Conservation (phyloP, 495 filamentous ascomycete genomes). For the Halenospora varia region DNA sequence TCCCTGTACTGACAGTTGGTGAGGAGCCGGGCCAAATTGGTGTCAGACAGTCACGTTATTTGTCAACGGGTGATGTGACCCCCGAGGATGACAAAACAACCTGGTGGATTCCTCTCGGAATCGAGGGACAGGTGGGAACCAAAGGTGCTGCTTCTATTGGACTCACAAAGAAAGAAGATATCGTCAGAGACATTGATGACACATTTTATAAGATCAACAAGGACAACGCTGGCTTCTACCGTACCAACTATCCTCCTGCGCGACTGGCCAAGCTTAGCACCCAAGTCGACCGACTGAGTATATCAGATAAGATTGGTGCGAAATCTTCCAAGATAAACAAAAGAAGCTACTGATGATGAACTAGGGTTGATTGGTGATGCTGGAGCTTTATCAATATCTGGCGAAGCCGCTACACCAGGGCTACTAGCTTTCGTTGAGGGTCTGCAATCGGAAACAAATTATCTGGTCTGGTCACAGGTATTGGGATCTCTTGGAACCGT, state of each 20-base stretch:
- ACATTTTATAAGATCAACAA: slow-evolving; percentile 91
- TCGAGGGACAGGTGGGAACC: slow-evolving; percentile 59
- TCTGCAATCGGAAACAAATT: slow-evolving; percentile 75
- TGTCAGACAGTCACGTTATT: slow-evolving; percentile 80
- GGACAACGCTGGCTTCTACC: slow-evolving; percentile 84
- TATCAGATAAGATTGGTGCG: slow-evolving; percentile 77
- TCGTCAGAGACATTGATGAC: slow-evolving; percentile 66
- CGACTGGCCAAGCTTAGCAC: slow-evolving; percentile 76
- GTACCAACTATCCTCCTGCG: slow-evolving; percentile 82
- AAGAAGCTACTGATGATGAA: neutral
- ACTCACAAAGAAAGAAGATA: slow-evolving; percentile 72
- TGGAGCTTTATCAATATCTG: slow-evolving; percentile 84
- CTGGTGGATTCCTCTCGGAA: slow-evolving; percentile 94
- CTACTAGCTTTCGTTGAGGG: slow-evolving; percentile 76
- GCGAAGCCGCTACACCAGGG: slow-evolving; percentile 73
- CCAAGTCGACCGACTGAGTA: slow-evolving; percentile 65
- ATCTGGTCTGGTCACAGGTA: slow-evolving; percentile 86
- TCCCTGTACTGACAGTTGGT: slow-evolving; percentile 80
- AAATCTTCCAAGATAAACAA: slow-evolving; percentile 35
- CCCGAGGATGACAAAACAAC: slow-evolving; percentile 79
- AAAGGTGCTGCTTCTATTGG: slow-evolving; percentile 46
- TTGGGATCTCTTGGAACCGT: slow-evolving; percentile 57
- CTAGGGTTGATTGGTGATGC: slow-evolving; percentile 68
- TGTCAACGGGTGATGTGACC: slow-evolving; percentile 82
- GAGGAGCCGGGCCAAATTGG: slow-evolving; percentile 79